Base-by-base conservation (phyloP, 805 yeast species). In the Cyberlindnera petersonii region DNA sequence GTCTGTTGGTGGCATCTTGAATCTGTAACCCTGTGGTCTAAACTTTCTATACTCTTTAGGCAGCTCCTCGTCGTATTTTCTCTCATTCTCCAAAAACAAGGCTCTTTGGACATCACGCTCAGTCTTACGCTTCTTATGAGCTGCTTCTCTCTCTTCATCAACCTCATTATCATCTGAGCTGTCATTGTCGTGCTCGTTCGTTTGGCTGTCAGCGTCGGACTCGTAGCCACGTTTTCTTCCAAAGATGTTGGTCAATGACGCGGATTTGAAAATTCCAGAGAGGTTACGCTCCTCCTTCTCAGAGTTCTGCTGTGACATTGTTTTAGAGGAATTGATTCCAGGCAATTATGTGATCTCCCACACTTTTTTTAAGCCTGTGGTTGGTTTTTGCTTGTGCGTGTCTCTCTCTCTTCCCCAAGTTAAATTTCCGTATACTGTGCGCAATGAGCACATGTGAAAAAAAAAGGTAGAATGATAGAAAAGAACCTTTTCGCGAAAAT, bases 1-100 rank as follows among this genome's bases (percentile, higher is more conserved):
- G 55, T 83, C 93, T 4, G 59, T 67, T 2, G 96, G 94, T 3
- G 98, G 98, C 19, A 80, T 51, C 50, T 86, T 87, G 61, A 93
- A 75, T 49, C 68, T 69, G 65, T 64, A 87, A 2, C 96, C 96
- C 23, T 64, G 63, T 18, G 96, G 96, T 52, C 96, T 74, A 65
- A 70, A 86, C 63, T 78, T 83, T 43, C 89, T 70, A 54, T 75
- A 75, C 46, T 84, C 78, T 36, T 71, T 82, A 2, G 88, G 93
- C 27, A 86, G 63, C 45, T 66, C 73, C 4, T 61, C 78, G 53
- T 85, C 93, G 43, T 73, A 74, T 49, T 73, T 69, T 39, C 65
- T 65, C 56, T 87, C 96, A 21, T 65, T 61, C 33, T 66, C 69
- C 33, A 55, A 48, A 35, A 62, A 59, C 23, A 46, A 17, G 5